These are phyloP conservation scores for Gloeopeniophorella convolvens DNA, from an alignment of 768 basidiomycete species.

Conservation along the genomic window DNA sequence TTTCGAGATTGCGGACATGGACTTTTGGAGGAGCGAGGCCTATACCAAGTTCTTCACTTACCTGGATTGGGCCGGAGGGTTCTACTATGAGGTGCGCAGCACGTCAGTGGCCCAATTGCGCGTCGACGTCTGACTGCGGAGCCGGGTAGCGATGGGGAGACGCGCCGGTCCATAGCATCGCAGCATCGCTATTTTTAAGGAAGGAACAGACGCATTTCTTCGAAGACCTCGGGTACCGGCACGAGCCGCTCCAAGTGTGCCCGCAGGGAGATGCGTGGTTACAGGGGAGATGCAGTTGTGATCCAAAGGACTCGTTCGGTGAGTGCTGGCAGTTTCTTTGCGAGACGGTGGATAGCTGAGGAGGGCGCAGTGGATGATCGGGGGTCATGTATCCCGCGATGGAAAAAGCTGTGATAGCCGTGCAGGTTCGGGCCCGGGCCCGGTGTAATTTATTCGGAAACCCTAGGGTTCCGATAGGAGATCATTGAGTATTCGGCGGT, in stretches of 20 bases:
- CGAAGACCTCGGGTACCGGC: conserved; percentile 77
- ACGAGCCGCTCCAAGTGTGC: conserved; percentile 77
- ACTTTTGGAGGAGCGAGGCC: conserved; percentile 78
- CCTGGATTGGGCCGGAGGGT: conserved; percentile 74
- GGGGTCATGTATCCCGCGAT: conserved; percentile 2
- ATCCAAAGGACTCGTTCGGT: conserved; percentile 68
- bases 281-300: conserved; percentile 64
- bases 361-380: not conserved
- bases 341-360: not conserved
- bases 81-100: conserved; percentile 72
- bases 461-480: no score
- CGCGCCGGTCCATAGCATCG: conserved; percentile 83
- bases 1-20: conserved; percentile 84
- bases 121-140: not conserved
- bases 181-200: conserved; percentile 65
- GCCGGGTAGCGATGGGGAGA: conserved; percentile 69
- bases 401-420: not conserved
- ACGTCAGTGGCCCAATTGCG: not conserved
- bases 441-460: no score
- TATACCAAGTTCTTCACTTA: conserved; percentile 81
- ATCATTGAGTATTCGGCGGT: not conserved
- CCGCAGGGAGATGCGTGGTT: conserved; percentile 50
- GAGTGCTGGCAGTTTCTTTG: conserved; percentile 17
- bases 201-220: conserved; percentile 80
- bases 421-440: no score